Evolutionary conservation across 139 green algal genomes (phyloP).

Genomic region (Tetraselmis chui): DNA sequence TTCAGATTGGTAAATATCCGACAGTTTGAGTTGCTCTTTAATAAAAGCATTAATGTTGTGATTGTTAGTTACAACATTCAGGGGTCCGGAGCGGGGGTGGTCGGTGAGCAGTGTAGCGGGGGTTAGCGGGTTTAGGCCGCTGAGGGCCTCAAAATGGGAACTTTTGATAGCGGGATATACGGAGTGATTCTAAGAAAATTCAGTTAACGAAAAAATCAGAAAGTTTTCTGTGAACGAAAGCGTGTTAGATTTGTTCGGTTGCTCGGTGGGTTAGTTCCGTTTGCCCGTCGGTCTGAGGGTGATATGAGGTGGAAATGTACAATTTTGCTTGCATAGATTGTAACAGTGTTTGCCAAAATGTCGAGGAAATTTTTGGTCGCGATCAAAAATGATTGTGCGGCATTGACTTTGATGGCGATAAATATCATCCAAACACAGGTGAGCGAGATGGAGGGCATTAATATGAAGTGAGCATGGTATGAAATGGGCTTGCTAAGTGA

Average conservation of each 20-base stretch:
- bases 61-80: too few relatives aligned
- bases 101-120: not conserved
- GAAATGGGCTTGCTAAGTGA: not conserved
- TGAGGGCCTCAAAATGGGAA: not conserved
- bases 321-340: slow-evolving; percentile 27
- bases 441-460: slow-evolving; percentile 20
- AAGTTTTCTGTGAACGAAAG: slow-evolving; percentile 20
- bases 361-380: slow-evolving; percentile 45
- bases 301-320: slow-evolving; percentile 40
- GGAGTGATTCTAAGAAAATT: not conserved
- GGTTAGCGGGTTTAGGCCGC: not conserved
- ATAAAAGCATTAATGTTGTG: too few relatives aligned
- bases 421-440: too few relatives aligned
- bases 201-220: slow-evolving; percentile 29
- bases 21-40: too few relatives aligned
- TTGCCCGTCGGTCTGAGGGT: slow-evolving; percentile 59
- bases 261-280: slow-evolving; percentile 50
- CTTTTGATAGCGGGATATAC: not conserved
- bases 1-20: too few relatives aligned
- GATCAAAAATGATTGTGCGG: slow-evolving; percentile 41
- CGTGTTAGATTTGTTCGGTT: slow-evolving; percentile 44
- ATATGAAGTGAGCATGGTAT: not conserved
- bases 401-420: slow-evolving; percentile 25
- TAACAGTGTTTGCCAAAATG: slow-evolving; percentile 40
- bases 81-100: too few relatives aligned